phyloP scores from a whole-genome alignment of 164 flowering plant species.

The Dillenia turbinata region DNA sequence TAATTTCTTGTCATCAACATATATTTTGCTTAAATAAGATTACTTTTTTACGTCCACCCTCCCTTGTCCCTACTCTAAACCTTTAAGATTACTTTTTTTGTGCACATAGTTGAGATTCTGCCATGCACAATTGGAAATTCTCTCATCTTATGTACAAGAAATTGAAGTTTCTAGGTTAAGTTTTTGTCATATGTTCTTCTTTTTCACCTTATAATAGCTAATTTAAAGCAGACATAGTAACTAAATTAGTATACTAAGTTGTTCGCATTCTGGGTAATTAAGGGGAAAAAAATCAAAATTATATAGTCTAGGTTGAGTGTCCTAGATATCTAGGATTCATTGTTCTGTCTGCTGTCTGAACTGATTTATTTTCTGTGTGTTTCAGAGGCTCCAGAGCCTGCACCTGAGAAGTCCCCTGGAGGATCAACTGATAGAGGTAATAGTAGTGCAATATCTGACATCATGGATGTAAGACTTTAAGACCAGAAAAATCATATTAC shows the following conservation, averaged over 20 bases:
- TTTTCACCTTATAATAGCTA: background rate
- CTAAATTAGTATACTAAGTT: background rate
- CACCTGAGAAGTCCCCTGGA: constrained; percentile 36
- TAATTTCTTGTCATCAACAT: too few relatives aligned
- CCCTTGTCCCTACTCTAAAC: too few relatives aligned
- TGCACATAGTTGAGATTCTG: too few relatives aligned
- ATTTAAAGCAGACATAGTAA: background rate
- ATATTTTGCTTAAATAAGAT: too few relatives aligned
- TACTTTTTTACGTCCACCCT: too few relatives aligned
- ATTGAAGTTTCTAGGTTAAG: background rate
- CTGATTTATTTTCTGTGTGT: too few relatives aligned
- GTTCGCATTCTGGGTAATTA: background rate
- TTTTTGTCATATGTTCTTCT: background rate
- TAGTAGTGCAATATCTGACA: background rate
- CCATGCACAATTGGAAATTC: too few relatives aligned
- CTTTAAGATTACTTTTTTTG: too few relatives aligned
- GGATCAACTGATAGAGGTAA: constrained; percentile 73
- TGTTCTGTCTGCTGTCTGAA: background rate
- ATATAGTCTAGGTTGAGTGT: too few relatives aligned
- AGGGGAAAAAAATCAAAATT: too few relatives aligned
- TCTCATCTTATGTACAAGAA: too few relatives aligned
- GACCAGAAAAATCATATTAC: background rate
- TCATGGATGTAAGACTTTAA: background rate
- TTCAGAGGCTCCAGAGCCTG: constrained; percentile 48
- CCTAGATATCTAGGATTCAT: background rate